Evolutionary conservation across 2,329 filamentous ascomycete genomes (phyloP).

Genomic region (Eurotiales sp.): DNA sequence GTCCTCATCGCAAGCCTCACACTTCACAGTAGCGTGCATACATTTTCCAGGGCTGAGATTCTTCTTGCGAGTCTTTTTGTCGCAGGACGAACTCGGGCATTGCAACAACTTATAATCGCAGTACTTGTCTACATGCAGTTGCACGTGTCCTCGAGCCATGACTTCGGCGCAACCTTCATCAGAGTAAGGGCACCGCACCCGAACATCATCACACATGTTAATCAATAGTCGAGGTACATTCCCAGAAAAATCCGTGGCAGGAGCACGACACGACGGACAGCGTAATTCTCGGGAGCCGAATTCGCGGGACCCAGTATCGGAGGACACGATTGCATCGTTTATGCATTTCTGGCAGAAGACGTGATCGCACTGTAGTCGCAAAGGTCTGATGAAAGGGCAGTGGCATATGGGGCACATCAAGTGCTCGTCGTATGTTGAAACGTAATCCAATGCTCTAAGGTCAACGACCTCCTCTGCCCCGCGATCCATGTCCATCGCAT

Average conservation of each 20-base stretch:
- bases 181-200: constrained; percentile 57
- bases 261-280: constrained; percentile 57
- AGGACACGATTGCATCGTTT: constrained; percentile 43
- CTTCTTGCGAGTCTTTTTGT: constrained; percentile 52
- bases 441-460: constrained; percentile 56
- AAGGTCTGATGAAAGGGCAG: constrained; percentile 57
- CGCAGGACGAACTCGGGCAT: constrained; percentile 51
- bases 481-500: constrained; percentile 25
- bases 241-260: constrained; percentile 33
- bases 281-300: constrained; percentile 39
- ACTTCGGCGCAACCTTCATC: constrained; percentile 52
- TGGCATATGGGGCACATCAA: constrained; percentile 63
- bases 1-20: constrained; percentile 50
- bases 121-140: constrained; percentile 59
- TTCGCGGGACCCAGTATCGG: constrained; percentile 27
- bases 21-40: constrained; percentile 51
- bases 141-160: constrained; percentile 54
- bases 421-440: constrained; percentile 54
- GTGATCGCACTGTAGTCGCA: constrained; percentile 59
- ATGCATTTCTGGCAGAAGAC: constrained; percentile 61
- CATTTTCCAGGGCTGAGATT: constrained; percentile 52
- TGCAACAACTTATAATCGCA: constrained; percentile 54
- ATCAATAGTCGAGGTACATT: constrained; percentile 54
- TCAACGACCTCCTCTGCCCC: constrained; percentile 43
- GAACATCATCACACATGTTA: constrained; percentile 60